These are phyloP conservation scores for Hanseniaspora guilliermondii DNA, from an alignment of 805 yeast species.

Conservation along the genomic window DNA sequence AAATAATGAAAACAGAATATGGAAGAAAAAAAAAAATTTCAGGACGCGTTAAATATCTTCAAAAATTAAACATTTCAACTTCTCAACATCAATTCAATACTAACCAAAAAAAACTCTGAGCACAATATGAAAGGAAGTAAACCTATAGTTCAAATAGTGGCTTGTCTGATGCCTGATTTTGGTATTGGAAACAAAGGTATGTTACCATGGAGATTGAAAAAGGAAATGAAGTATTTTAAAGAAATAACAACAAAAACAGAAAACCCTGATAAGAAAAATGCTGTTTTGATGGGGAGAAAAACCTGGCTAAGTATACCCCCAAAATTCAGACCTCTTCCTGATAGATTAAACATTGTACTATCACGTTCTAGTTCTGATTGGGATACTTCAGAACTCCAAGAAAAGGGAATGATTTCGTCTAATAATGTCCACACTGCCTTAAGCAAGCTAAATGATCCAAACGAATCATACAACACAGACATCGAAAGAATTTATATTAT, in stretches of 20 bases:
- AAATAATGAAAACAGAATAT: neutral
- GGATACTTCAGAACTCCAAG: constrained; percentile 15
- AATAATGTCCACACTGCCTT: constrained; percentile 38
- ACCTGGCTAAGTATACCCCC: constrained; percentile 92
- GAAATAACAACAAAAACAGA: constrained; percentile 46
- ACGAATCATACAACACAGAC: constrained; percentile 14
- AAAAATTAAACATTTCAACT: no score
- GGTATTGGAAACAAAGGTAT: constrained; percentile 79
- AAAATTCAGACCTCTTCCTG: constrained; percentile 70
- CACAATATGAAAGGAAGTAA: constrained; percentile 15
- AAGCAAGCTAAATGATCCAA: constrained; percentile 24
- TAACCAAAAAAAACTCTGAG: neutral
- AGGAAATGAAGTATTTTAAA: constrained; percentile 77
- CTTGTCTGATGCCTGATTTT: constrained; percentile 63
- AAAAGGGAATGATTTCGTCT: constrained; percentile 21
- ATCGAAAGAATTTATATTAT: constrained; percentile 63
- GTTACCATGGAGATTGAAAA: constrained; percentile 75
- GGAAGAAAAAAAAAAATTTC: neutral
- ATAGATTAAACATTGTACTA: constrained; percentile 61
- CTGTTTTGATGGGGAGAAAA: constrained; percentile 89
- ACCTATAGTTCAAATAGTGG: constrained; percentile 60
- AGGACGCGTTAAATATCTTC: neutral
- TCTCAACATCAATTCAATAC: no score
- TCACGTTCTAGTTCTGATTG: constrained; percentile 34
- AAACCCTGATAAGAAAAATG: constrained; percentile 38